phyloP scores from a whole-genome alignment of 768 basidiomycete species.

The Albatrellus ellisii region DNA sequence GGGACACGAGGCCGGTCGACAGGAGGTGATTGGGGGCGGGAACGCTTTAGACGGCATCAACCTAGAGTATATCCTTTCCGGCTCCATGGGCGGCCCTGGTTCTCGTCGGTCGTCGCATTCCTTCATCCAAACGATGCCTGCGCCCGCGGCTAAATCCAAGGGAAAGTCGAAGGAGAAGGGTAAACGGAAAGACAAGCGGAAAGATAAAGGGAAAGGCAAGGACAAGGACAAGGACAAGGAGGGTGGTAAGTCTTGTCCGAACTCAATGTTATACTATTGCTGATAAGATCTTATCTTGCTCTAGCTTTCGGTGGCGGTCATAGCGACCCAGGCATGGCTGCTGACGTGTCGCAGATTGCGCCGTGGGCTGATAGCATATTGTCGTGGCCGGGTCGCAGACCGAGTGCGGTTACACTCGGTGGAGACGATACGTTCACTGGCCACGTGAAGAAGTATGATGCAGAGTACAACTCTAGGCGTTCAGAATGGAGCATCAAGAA shows the following conservation, averaged over 20 bases:
- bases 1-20: neutral
- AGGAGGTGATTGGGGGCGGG: neutral
- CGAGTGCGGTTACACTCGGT: constrained; percentile 2
- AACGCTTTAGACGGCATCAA: constrained; percentile 1
- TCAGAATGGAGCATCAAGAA: constrained; percentile 44
- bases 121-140: constrained; percentile 3
- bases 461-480: constrained; percentile 27
- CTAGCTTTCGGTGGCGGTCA: neutral
- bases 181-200: neutral
- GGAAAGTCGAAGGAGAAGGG: neutral
- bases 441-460: constrained; percentile 25
- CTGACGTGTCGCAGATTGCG: neutral
- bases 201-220: neutral
- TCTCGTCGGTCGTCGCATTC: constrained; percentile 2
- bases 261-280: neutral
- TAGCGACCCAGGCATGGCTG: neutral
- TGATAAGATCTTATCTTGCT: neutral
- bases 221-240: neutral
- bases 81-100: neutral
- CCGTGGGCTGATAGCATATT: neutral
- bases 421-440: constrained; percentile 27
- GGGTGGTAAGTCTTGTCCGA: neutral
- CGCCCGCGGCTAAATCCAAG: neutral
- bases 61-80: constrained; percentile 1
- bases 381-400: neutral